A percentile compares a stretch with the other conserved stretches of the same genome.
Conservation (phyloP, 139 green algal genomes). For the Picochlorum sp. region DNA sequence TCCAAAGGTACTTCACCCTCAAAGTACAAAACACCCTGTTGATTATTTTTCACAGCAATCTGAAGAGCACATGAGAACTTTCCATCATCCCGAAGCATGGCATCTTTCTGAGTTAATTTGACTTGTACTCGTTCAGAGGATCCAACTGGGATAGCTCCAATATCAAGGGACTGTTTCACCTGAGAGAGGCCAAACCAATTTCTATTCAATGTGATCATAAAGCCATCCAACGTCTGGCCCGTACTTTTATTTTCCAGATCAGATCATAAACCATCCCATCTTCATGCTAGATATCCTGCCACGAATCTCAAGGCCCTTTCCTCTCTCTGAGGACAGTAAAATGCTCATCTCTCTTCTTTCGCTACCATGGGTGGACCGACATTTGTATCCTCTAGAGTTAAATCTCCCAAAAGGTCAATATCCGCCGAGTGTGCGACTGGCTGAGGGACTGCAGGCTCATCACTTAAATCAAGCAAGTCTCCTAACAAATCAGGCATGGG, state of each 20-base stretch:
- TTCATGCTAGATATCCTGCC: slow-evolving; percentile 29
- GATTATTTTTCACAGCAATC: slow-evolving; percentile 70
- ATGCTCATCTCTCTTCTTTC: slow-evolving; percentile 12
- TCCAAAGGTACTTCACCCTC: slow-evolving; percentile 54
- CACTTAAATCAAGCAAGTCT: slow-evolving; percentile 64
- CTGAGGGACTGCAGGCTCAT: slow-evolving; percentile 14
- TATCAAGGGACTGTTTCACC: slow-evolving; percentile 34
- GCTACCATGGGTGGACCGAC: slow-evolving; percentile 13
- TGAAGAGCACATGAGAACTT: slow-evolving; percentile 26
- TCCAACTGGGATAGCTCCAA: slow-evolving; percentile 39
- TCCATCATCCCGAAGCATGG: slow-evolving; percentile 29
- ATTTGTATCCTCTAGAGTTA: slow-evolving; percentile 19
- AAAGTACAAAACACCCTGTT: slow-evolving; percentile 87
- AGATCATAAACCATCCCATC: slow-evolving; percentile 51
- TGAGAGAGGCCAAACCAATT: slow-evolving; percentile 81
- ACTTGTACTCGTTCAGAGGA: slow-evolving; percentile 16
- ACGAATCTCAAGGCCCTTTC: slow-evolving; percentile 66
- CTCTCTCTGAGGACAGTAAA: slow-evolving; percentile 49
- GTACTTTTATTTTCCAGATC: slow-evolving; percentile 51
- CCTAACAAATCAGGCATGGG: slow-evolving; percentile 44
- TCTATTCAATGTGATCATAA: slow-evolving; percentile 95
- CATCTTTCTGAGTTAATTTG: slow-evolving; percentile 38
- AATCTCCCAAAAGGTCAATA: slow-evolving; percentile 46
- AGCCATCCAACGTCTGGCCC: slow-evolving; percentile 55
- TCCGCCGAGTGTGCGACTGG: slow-evolving; percentile 6